Percentiles rank a stretch among this genome's conserved stretches.
Conservation (phyloP, 345 rosid species). For the Populus pruinosa region DNA sequence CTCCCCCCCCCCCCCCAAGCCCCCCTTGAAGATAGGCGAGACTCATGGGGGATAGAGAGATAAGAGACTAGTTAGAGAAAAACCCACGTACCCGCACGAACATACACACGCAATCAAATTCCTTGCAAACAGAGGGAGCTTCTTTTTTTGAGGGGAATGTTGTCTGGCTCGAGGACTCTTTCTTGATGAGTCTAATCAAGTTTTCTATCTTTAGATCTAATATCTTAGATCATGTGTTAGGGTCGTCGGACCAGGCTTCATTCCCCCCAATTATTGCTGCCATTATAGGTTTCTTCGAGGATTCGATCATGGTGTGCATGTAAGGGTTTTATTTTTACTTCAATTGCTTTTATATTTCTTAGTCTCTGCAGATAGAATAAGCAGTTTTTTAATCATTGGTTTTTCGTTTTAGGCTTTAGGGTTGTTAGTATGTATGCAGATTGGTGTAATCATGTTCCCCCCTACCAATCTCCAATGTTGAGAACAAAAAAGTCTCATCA, state of each 20-base stretch:
- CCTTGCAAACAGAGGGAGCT: conserved; percentile 25
- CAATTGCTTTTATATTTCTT: not conserved
- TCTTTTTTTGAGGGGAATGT: conserved; percentile 81
- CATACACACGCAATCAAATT: not conserved
- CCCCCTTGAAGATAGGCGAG: conserved; percentile 67
- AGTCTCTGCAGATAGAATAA: not conserved
- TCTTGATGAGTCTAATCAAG: conserved; percentile 15
- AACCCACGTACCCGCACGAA: not conserved
- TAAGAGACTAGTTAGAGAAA: conserved; percentile 6
- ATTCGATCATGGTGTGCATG: conserved; percentile 3
- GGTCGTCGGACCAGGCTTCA: conserved; percentile 99
- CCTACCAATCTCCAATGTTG: not conserved
- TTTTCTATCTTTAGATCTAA: conserved; percentile 19
- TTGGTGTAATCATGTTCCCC: conserved; percentile 16
- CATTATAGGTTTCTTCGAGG: conserved; percentile 4
- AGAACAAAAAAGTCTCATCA: conserved; percentile 44
- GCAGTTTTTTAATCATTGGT: conserved; percentile 5
- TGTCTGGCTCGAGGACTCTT: conserved; percentile 92
- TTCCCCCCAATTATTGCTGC: conserved; percentile 85
- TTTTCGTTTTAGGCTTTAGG: conserved; percentile 7
- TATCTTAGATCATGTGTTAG: conserved; percentile 25
- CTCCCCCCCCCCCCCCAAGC: conserved; percentile 6
- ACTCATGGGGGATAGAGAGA: conserved; percentile 49
- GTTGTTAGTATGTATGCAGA: not conserved
- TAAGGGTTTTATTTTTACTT: conserved; percentile 34